These are phyloP conservation scores for Daedalea quercina DNA, from an alignment of 768 basidiomycete genomes.

Conservation along the genomic window DNA sequence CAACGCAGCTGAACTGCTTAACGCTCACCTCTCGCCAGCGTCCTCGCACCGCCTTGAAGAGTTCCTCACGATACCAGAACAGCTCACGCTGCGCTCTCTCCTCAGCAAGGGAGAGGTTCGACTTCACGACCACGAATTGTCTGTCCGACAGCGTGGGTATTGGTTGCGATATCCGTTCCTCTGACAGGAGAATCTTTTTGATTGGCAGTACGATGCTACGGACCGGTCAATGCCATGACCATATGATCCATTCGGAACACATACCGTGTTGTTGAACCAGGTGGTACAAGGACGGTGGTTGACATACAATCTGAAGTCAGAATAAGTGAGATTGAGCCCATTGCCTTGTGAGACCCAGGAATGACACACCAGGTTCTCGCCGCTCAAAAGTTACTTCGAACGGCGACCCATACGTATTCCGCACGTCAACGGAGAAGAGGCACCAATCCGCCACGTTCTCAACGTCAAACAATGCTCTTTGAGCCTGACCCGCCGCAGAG, in stretches of 20 bases:
- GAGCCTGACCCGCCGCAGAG: constrained; percentile 13
- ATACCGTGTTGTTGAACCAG: constrained; percentile 81
- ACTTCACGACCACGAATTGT: constrained; percentile 85
- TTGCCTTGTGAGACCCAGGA: neutral
- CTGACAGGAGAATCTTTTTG: constrained; percentile 57
- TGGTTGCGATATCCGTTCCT: constrained; percentile 49
- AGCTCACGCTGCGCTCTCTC: constrained; percentile 65
- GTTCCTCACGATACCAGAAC: constrained; percentile 94
- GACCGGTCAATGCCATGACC: constrained; percentile 1
- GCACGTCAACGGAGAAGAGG: constrained; percentile 83
- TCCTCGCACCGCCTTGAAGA: constrained; percentile 63
- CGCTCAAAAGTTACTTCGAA: constrained; percentile 84
- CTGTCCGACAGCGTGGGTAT: constrained; percentile 84
- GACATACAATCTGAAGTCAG: constrained; percentile 19
- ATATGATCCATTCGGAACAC: constrained; percentile 11
- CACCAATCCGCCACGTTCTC: constrained; percentile 67
- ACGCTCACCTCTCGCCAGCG: constrained; percentile 86
- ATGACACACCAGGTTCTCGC: constrained; percentile 50
- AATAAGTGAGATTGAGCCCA: neutral
- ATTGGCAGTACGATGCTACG: constrained; percentile 64
- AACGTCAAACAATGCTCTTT: constrained; percentile 29
- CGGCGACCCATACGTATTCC: constrained; percentile 85
- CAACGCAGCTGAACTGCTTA: constrained; percentile 24
- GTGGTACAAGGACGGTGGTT: constrained; percentile 63
- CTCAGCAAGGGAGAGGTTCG: constrained; percentile 51